Conservation (phyloP, 371 early-diverging fungal genomes). For the Funneliformis caledonium region DNA sequence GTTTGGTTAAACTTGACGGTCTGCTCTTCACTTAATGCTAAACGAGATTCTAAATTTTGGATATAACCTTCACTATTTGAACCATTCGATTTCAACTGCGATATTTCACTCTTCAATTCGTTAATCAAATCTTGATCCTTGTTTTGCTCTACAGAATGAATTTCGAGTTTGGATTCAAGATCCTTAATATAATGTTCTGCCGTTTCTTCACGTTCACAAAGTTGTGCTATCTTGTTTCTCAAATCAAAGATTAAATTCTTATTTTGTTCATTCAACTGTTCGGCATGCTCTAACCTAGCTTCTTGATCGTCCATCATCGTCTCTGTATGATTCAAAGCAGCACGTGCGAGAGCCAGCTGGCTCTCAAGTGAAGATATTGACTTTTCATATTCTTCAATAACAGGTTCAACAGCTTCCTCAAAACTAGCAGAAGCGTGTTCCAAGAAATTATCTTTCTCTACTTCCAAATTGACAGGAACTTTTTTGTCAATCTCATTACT, state of each 20-base stretch:
- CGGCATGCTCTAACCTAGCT: conserved; percentile 48
- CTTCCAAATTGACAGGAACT: neutral
- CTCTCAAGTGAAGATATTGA: conserved; percentile 61
- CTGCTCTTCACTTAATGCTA: conserved; percentile 50
- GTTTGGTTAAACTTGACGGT: conserved; percentile 42
- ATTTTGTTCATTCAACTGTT: conserved; percentile 52
- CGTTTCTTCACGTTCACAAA: conserved; percentile 54
- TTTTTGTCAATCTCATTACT: neutral
- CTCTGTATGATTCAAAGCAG: conserved; percentile 56
- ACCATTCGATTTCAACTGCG: conserved; percentile 53
- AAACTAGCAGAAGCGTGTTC: conserved; percentile 46
- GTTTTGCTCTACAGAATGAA: conserved; percentile 48
- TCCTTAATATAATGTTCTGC: conserved; percentile 58
- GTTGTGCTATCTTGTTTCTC: conserved; percentile 48
- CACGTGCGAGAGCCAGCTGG: conserved; percentile 55
- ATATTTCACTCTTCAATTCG: conserved; percentile 49
- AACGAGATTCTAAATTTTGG: conserved; percentile 52
- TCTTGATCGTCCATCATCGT: conserved; percentile 56
- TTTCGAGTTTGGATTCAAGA: conserved; percentile 53
- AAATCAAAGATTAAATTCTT: conserved; percentile 53
- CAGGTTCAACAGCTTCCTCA: conserved; percentile 69
- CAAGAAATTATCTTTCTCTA: neutral
- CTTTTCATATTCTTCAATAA: conserved; percentile 74
- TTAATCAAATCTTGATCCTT: conserved; percentile 53
- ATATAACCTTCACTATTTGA: conserved; percentile 59